Evolutionary conservation across 768 basidiomycete species (phyloP), one percentile per base, ranked within the genome.

Genomic region (Ramaria sp.): DNA sequence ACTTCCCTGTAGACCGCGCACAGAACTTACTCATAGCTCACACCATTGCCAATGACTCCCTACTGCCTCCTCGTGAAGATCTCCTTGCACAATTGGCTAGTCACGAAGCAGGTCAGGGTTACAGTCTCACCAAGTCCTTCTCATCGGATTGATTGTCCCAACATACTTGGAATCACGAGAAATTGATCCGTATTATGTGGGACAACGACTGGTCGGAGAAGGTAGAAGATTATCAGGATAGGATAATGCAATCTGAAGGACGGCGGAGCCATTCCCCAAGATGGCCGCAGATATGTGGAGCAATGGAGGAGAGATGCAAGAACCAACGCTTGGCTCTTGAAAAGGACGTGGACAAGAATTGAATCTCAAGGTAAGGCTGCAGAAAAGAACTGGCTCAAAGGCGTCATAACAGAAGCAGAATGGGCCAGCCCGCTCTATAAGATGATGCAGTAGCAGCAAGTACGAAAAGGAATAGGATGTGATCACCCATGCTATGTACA

Each of bases 11-110:
- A 13, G 75, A 78, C 62, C 62, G 69, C 51, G 79, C 79, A 7
- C 81, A 83, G 64, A 72, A 75, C 46, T 64, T 78, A 2, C 76
- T 78, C 58, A 67, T 69, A 12, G 70, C 75, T 0, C 74, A 78
- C 59, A 69, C 70, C 2, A 74, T 82, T 55, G 68, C 71, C 2
- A 69, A 78, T 51, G 68, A 71, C 3, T 64, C 64, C 20, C 59
- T 78, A 4, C 70, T 83, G 0, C 72, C 73, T 1, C 58, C 70
- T 1, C 72, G 75, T 17, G 67, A 67, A 11, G 68, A 68, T 11
- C 62, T 79, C 57, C 64, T 80, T 27, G 50, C 56, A 19, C 72
- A 75, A 38, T 69, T 82, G 43, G 71, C 71, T 10, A 60, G 33
- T 13, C 66, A 68, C 22, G 81, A 82, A 63, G 70, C 71, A 22